Evolutionary conservation across 2,329 filamentous ascomycete species (phyloP), one percentile per base, ranked within the genome.

Genomic region (Colletotrichum somersetense): DNA sequence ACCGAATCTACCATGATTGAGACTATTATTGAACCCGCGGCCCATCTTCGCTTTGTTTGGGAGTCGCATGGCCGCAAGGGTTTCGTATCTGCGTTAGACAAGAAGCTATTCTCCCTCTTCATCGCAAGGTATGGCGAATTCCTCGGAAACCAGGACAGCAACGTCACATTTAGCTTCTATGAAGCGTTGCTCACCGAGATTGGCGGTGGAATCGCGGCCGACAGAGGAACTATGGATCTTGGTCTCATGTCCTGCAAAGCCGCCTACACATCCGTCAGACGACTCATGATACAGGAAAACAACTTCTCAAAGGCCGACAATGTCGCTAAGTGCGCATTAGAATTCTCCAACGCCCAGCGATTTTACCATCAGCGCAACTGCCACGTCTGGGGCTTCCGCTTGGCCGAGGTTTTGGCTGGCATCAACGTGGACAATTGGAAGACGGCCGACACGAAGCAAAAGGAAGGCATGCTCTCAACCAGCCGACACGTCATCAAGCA

Each of bases 321-420:
- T n/a, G 81, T 86, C 10, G 84, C 82, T 4, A 80, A 79, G 57
- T 82, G 81, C 61, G 81, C 81, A 1, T 85, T 85, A 77, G 77
- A 79, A 23, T 86, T 86, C 73, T 82, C 82, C 5, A 77, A 81
- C 58, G 77, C 79, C 35, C 82, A 84, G 64, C 78, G 80, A 33
- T 81, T 84, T 50, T 87, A 87, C 74, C 78, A 81, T 48, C 77
- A 78, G 40, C 72, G 78, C 1, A 76, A 79, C 23, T 81, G 80
- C 63, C 82, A 86, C 62, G 79, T 79, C 23, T 80, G 82, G 63
- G 85, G 84, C 20, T 85, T 86, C 77, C 81, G 82, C 73, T 78
- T 88, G 10, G 84, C 85, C 16, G 81, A 83, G 55, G 77, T 81
- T 26, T 78, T 87, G 58, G 83, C 84, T 3, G 83, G 83, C 30